phyloP scores from a whole-genome alignment of 2,329 filamentous ascomycete species.

The Gremmenia infestans region DNA sequence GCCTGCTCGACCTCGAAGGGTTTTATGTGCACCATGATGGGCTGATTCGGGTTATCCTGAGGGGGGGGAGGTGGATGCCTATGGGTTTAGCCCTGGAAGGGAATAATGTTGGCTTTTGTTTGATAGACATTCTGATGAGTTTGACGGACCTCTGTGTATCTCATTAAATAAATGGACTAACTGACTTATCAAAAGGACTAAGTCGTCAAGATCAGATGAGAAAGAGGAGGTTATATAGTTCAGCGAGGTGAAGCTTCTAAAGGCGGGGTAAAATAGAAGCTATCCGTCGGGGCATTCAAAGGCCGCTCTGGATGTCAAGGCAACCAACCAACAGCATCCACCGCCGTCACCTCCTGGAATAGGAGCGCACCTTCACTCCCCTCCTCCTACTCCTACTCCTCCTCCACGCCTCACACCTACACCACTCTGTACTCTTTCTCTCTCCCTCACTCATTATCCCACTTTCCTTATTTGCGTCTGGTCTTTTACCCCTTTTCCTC shows the following conservation, averaged over 20 bases:
- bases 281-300: too few relatives aligned
- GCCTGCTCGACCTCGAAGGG: constrained; percentile 69
- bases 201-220: neutral
- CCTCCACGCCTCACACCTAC: too few relatives aligned
- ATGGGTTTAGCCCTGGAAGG: neutral
- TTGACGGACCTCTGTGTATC: constrained; percentile 1
- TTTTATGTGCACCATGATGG: constrained; percentile 51
- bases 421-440: neutral
- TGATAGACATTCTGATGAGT: neutral
- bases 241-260: neutral
- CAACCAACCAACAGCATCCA: neutral
- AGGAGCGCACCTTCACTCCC: neutral
- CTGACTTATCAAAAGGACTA: neutral
- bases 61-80: constrained; percentile 8
- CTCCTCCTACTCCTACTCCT: neutral
- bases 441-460: neutral
- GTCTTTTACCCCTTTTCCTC: neutral
- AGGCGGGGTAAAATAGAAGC: neutral
- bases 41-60: neutral
- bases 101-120: neutral
- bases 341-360: neutral
- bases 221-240: neutral
- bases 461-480: neutral
- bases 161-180: neutral
- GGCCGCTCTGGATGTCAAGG: neutral